Base-by-base conservation (phyloP, 2,329 filamentous ascomycete species). In the Amauroascus niger region DNA sequence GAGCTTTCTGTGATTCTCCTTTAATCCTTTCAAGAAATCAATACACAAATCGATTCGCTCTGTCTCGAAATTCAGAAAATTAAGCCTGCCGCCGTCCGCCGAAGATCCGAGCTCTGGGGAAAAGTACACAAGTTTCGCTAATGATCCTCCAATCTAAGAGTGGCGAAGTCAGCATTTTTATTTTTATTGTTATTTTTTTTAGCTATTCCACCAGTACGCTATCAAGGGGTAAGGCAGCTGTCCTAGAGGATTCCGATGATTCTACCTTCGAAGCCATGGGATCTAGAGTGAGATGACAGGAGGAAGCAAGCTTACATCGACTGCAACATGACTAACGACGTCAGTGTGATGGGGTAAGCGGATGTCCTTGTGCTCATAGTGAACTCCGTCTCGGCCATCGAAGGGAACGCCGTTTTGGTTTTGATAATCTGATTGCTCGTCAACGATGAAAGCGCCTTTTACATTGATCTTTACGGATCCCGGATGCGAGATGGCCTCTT, bases 111-210 rank as follows among this genome's bases (percentile, higher is more conserved):
- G 80, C 71, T 97, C 93, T 60, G 88, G 86, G 16, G 90, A 93
- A 67, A 97, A 97, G 75, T 96, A 98, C 56, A 98, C 93, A 44
- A 98, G 81, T 74, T 98, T 98, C 60, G 89, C 90, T 32, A 98
- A 77, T 14, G 90, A 95, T 61, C 93, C 93, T 60, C 93, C 93
- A 69, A 98, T 97, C 87, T 95, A 67, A 18, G 30, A 24, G 28
- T 43, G 28, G 51, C 18, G 40, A 30, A 26, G 32, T 45, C 16
- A 52, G 30, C 32, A 20, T 16, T 30, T 35, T 46, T 20, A 5
- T 35, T 14, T 11, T 11, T 11, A 6, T 30, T 30, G 5, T 30
- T 30, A n/a, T n/a, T n/a, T n/a, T n/a, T n/a, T n/a, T n/a, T n/a
- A n/a, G n/a, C n/a, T n/a, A n/a, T n/a, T n/a, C n/a, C n/a, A n/a